Conservation (phyloP, 2,329 filamentous ascomycete genomes). For the Arthroderma sp. region DNA sequence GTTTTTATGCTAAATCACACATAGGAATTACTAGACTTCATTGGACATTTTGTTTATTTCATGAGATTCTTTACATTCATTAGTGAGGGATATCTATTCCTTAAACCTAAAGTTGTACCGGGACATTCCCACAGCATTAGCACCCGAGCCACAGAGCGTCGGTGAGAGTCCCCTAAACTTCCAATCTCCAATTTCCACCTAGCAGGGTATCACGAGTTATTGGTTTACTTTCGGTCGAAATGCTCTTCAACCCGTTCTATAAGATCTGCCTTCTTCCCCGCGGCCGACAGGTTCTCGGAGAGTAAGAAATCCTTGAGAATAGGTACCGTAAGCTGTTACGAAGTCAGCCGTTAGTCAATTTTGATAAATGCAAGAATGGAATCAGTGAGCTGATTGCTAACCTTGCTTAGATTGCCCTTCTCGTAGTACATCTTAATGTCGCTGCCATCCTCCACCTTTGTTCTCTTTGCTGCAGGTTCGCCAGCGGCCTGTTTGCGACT, state of each 20-base stretch:
- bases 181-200: too few relatives aligned
- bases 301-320: conserved; percentile 35
- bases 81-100: too few relatives aligned
- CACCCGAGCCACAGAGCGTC: too few relatives aligned
- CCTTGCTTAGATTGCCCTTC: conserved; percentile 32
- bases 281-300: conserved; percentile 27
- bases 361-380: background rate
- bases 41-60: too few relatives aligned
- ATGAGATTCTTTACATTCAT: too few relatives aligned
- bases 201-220: too few relatives aligned
- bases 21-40: too few relatives aligned
- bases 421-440: conserved; percentile 29
- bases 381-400: conserved; percentile 7
- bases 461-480: conserved; percentile 29
- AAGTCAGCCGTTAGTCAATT: background rate
- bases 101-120: too few relatives aligned
- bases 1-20: too few relatives aligned
- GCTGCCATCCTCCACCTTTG: conserved; percentile 31
- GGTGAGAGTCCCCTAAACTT: too few relatives aligned
- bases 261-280: conserved; percentile 39
- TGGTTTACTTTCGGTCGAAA: conserved; percentile 22
- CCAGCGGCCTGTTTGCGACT: conserved; percentile 15
- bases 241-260: conserved; percentile 37
- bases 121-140: too few relatives aligned
- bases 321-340: conserved; percentile 30